Evolutionary conservation across 495 filamentous ascomycete species (phyloP), one percentile per base, ranked within the genome.

Genomic region (Neurospora sp.): DNA sequence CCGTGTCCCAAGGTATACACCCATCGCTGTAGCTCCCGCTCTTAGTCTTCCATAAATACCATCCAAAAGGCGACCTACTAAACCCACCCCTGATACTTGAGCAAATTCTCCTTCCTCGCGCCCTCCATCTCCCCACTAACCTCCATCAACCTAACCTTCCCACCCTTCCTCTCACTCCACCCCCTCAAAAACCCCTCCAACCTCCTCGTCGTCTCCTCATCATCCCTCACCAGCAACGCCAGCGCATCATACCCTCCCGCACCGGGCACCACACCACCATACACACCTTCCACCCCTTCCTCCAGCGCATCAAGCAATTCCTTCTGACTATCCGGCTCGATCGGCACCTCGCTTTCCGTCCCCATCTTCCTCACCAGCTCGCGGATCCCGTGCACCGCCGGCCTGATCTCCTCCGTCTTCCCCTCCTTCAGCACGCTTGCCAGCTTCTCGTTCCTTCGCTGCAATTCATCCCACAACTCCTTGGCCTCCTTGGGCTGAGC

Each of bases 171-270:
- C 76, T 83, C 85, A 74, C 90, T 88, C 89, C 93, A 98, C 42
- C 80, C 81, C 31, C 79, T 82, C 75, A 97, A 82, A 37, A 92
- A 89, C 38, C 84, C 83, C 71, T 88, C 86, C 59, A 99, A 79
- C 70, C 84, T 82, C n/a, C 77, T 77, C 72, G 92, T 82, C 18
- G 93, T 93, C 39, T 87, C 85, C 20, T 85, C 86, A 73, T 93
- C 89, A 79, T 98, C 93, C 75, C 85, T 88, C 46, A 96, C 86
- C 74, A 99, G 79, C 70, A 99, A 77, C 7, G 90, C 93, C 74
- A 97, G 87, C 5, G 96, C 96, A 88, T 99, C 96, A 79, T 92
- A 98, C 4, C 96, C 96, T 38, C 96, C 96, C 8, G 96, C 96
- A 3, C 96, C 96, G 5, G 96, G 96, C 0, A 97, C 96, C 4